Evolutionary conservation across 176 grass and related monocot species (phyloP), one percentile per base, ranked within the genome.

Genomic region (Juncus effusus): DNA sequence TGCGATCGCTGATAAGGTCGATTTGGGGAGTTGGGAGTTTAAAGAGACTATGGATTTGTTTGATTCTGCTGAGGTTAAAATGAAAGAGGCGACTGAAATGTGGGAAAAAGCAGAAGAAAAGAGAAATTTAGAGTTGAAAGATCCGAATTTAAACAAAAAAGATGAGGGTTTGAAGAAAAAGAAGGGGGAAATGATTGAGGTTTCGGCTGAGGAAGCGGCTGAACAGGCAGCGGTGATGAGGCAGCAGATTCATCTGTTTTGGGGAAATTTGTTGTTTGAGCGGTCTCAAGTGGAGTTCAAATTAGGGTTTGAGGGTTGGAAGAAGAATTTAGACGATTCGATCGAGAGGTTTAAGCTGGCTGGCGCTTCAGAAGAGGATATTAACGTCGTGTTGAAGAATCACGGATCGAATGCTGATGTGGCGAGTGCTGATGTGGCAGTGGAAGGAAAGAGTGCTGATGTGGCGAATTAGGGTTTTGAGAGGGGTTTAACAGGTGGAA

Each of bases 191-290:
- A 15, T 38, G 45, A 62, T 49, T 60, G 88, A 97, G 64, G 74
- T 97, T 63, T 84, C 85, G 44, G 73, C 74, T 3, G 88, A 89
- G 64, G 94, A 97, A 35, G 85, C 88, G 42, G 83, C 85, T 38
- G 88, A 97, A 78, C 94, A 93, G 56, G 88, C 88, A 40, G 88
- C 58, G 8, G 85, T 77, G 45, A 97, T 97, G 94, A 85, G 88
- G 64, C 87, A 90, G 79, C 94, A 97, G 36, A 97, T 97, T 77
- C 88, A 97, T 65, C 81, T 97, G 47, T 97, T 97, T 58, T 97
- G 94, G 94, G 94, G 94, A 39, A 97, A 97, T 83, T 84, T 97
- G 94, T 84, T 97, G 74, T 97, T 97, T 52, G 94, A 97, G 73
- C 85, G 94, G 35, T 97, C 94, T 62, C 94, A 97, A 79, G 85